Evolutionary conservation across 108 stramenopile genomes (phyloP).

Genomic region (Nitzschia inconspicua): DNA sequence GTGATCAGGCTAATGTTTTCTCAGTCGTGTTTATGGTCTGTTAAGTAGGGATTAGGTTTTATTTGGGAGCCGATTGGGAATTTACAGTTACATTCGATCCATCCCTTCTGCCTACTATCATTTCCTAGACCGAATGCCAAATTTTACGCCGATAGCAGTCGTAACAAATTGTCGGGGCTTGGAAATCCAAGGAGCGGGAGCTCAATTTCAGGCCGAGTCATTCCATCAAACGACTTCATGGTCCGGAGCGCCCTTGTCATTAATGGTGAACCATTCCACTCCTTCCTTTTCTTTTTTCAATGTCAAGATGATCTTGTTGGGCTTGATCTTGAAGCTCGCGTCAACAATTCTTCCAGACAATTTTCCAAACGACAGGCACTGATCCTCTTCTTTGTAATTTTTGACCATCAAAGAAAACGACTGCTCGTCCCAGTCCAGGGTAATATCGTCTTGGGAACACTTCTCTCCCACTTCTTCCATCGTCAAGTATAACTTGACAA

Average conservation of each 20-base stretch:
- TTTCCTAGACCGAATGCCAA: too few species aligned
- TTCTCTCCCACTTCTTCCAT: conserved; percentile 58
- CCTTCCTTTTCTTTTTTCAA: conserved; percentile 53
- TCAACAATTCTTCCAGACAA: conserved; percentile 57
- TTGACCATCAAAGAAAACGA: conserved; percentile 59
- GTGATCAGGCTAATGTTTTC: too few species aligned
- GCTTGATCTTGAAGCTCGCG: conserved; percentile 58
- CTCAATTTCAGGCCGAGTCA: too few species aligned
- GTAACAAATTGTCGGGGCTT: too few species aligned
- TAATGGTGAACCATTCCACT: conserved; percentile 54
- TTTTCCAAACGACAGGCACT: conserved; percentile 56
- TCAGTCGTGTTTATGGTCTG: too few species aligned
- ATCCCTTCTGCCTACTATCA: too few species aligned
- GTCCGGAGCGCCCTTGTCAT: conserved; percentile 52
- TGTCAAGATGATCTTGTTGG: conserved; percentile 61
- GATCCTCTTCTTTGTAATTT: conserved; percentile 38
- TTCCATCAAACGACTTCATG: conserved; percentile 60
- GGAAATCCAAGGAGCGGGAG: too few species aligned
- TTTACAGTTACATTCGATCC: too few species aligned
- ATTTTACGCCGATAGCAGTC: too few species aligned
- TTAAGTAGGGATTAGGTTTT: too few species aligned
- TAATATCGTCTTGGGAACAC: conserved; percentile 48
- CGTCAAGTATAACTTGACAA: conserved; percentile 73
- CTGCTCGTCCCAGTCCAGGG: conserved; percentile 49
- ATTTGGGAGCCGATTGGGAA: too few species aligned